Conservation (phyloP, 2,329 filamentous ascomycete genomes). For the Pestalotiopsis sp. region DNA sequence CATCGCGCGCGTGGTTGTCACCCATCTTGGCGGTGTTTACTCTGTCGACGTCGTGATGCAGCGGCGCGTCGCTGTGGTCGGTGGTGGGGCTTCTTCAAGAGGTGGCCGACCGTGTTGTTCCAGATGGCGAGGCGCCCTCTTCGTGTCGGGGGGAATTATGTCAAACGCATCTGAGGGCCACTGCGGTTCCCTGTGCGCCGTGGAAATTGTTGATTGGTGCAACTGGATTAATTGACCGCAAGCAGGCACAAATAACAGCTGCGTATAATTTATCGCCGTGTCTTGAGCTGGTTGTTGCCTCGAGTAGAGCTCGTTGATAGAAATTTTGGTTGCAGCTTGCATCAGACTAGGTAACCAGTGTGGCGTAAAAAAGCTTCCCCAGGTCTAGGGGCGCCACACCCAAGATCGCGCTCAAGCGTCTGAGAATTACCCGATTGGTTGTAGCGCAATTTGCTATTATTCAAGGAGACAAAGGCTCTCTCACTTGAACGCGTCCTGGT, state of each 20-base stretch:
- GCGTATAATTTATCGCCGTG: neutral
- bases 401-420: neutral
- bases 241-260: neutral
- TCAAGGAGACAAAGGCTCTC: neutral
- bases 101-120: conserved; percentile 29
- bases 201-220: neutral
- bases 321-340: conserved; percentile 13
- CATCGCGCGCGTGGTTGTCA: conserved; percentile 72
- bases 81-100: conserved; percentile 18
- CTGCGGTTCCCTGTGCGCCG: neutral
- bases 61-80: conserved; percentile 16
- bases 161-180: conserved; percentile 24
- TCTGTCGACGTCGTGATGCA: neutral
- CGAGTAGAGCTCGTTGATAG: neutral
- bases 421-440: conserved; percentile 1
- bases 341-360: neutral
- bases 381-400: conserved; percentile 2
- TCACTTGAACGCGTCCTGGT: neutral
- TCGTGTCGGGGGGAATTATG: conserved; percentile 19
- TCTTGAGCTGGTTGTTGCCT: conserved; percentile 5
- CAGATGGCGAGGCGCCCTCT: conserved; percentile 30
- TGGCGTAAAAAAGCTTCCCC: neutral
- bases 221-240: neutral
- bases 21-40: conserved; percentile 60
- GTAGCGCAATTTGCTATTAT: neutral